These are phyloP conservation scores for Mallotus nudiflorus DNA, from an alignment of 345 rosid species.

Conservation along the genomic window DNA sequence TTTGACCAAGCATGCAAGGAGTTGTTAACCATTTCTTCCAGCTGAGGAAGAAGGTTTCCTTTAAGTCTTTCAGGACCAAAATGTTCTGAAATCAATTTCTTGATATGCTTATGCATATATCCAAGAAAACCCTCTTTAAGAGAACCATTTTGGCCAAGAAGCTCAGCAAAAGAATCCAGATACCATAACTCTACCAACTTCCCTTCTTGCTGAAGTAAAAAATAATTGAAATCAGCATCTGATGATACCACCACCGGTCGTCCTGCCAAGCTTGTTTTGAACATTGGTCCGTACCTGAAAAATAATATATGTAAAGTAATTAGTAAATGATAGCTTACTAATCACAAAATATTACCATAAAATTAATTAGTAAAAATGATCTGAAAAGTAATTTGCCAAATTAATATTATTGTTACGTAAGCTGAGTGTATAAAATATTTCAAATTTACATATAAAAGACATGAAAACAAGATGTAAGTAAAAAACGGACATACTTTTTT, in stretches of 20 bases:
- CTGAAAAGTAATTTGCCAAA: too few relatives aligned
- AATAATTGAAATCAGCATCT: constrained; percentile 29
- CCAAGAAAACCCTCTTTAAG: not conserved
- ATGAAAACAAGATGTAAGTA: too few relatives aligned
- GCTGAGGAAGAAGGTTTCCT: constrained; percentile 9
- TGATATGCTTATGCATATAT: constrained; percentile 11
- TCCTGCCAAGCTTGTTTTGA: constrained; percentile 29
- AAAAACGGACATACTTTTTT: constrained; percentile 12
- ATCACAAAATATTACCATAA: too few relatives aligned
- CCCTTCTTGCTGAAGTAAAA: constrained; percentile 30
- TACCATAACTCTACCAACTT: constrained; percentile 25
- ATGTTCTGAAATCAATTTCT: not conserved
- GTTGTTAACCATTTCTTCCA: not conserved
- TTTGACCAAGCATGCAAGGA: not conserved
- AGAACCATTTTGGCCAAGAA: constrained; percentile 15
- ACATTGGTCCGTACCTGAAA: constrained; percentile 21
- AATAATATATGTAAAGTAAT: too few relatives aligned
- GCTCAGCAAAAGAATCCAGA: constrained; percentile 13
- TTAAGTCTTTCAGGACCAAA: constrained; percentile 12
- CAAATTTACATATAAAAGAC: too few relatives aligned
- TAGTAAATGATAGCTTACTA: too few relatives aligned
- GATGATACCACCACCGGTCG: constrained; percentile 21
- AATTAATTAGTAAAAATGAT: too few relatives aligned
- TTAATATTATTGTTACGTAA: too few relatives aligned
- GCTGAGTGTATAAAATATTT: too few relatives aligned